Evolutionary conservation across 2,329 filamentous ascomycete genomes (phyloP), one percentile per base, ranked within the genome.

Genomic region (Tympanopsis confertula): DNA sequence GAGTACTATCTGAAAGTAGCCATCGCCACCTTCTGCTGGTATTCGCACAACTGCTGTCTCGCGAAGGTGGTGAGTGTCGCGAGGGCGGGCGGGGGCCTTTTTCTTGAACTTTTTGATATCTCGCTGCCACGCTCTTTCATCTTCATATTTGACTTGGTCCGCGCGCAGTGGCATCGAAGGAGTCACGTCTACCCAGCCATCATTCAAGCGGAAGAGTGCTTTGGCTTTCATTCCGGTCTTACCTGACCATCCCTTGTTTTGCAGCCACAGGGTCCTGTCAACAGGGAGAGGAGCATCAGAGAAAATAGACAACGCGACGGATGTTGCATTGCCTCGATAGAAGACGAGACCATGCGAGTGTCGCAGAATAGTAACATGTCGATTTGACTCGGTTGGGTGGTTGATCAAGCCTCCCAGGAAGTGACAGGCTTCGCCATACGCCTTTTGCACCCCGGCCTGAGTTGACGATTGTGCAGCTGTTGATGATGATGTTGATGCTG

Each of bases 141-240:
- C 75, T 1, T 56, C 58, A 1, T 63, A 59, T 0, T 68, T 58
- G 2, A 84, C 48, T 35, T 78, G 66, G 1, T 68, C 58, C 0
- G 63, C 47, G 0, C 53, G 49, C 0, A 71, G 63, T 17, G 62
- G 61, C 2, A 63, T 54, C 0, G 60, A 59, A 0, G 81, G 81
- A 0, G 81, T 85, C 2, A 84, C 78, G 41, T 85, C 69, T 12
- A 84, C 60, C 80, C 81, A 85, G 46, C 59, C 65, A 5, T 66
- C 63, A 12, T 66, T 72, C 0, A 69, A 65, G 5, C 77, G 71
- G 24, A 83, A 57, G 1, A 83, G 53, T 0, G 77, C 71, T 50
- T 80, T 81, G 19, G 78, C 58, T 5, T 67, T 66, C 71, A 85
- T 81, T 14, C 81, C 81, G 36, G 77, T 67, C 48, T 78, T 78